A percentile compares a stretch with the other conserved stretches of the same genome.
Evolutionary conservation across 306 rosid species (phyloP).

Genomic region (Vigna nakashimae): DNA sequence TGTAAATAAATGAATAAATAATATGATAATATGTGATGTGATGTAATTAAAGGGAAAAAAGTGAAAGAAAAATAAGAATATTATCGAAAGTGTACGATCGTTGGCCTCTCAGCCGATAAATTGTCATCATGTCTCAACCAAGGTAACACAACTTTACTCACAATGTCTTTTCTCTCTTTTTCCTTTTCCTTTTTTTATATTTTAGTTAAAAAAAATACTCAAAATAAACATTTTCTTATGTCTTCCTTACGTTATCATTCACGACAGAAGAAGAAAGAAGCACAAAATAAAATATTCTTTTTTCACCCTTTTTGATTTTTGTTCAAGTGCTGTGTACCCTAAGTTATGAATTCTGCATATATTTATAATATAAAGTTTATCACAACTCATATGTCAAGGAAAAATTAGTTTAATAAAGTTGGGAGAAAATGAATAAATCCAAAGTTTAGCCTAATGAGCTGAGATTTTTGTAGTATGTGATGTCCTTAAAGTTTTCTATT

Average conservation of each 20-base stretch:
- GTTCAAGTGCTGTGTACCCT: neutral
- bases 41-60: neutral
- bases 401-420: too few species aligned
- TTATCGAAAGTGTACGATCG: constrained; percentile 37
- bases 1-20: neutral
- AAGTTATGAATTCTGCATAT: too few species aligned
- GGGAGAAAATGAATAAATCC: too few species aligned
- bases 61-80: constrained; percentile 14
- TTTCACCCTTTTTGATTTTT: neutral
- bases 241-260: neutral
- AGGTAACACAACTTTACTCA: constrained; percentile 48
- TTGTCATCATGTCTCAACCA: constrained; percentile 60
- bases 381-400: too few species aligned
- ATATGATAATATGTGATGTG: constrained; percentile 9
- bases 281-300: too few species aligned
- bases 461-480: too few species aligned
- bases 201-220: neutral
- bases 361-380: too few species aligned
- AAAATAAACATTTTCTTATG: neutral
- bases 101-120: constrained; percentile 56
- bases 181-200: neutral
- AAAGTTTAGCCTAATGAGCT: too few species aligned
- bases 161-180: constrained; percentile 32
- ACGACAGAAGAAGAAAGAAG: neutral
- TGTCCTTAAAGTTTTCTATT: too few species aligned